Evolutionary conservation across 371 early-diverging fungal genomes (phyloP), one percentile per base, ranked within the genome.

Genomic region (Blakeslea trispora): DNA sequence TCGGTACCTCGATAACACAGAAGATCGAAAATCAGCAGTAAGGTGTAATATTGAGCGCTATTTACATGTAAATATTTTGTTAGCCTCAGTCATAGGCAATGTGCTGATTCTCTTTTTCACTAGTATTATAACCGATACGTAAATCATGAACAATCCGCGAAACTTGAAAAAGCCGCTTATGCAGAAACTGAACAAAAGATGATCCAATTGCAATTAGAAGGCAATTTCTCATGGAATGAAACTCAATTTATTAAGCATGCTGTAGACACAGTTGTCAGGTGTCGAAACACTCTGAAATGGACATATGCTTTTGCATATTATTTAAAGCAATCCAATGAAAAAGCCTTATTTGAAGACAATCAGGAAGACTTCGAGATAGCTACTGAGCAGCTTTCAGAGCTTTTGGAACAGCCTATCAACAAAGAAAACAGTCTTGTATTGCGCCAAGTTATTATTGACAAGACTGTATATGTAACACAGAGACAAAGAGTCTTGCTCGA

Each of bases 291-390:
- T 0, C 82, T 98, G 21, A 94, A 93, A 62, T 98, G 97, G 97
- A 94, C 96, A 0, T 98, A 96, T 71, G 91, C 90, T 13, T 91
- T 98, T 70, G 97, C 96, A 0, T 98, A 88, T 72, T 98, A 96
- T 69, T 79, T 98, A 59, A 64, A 60, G 14, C 82, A 81, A 48
- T 78, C 86, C 65, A 97, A 97, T 74, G 74, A 84, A 61, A 95
- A 94, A 1, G 85, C 78, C 4, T 69, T 98, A 21, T 97, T 97
- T 73, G 97, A 71, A 73, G 92, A 94, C 69, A 98, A 98, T 74
- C 98, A 98, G 75, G 78, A 91, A 5, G 96, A 97, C 64, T 70
- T 98, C 31, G 96, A 97, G 70, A 85, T 95, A 85, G 96, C 96
- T 5, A 93, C 93, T 8, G 98, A 98, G 70, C 83, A 88, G 50